Conservation (phyloP, 371 early-diverging fungal species). For the Nematocida ironsii region DNA sequence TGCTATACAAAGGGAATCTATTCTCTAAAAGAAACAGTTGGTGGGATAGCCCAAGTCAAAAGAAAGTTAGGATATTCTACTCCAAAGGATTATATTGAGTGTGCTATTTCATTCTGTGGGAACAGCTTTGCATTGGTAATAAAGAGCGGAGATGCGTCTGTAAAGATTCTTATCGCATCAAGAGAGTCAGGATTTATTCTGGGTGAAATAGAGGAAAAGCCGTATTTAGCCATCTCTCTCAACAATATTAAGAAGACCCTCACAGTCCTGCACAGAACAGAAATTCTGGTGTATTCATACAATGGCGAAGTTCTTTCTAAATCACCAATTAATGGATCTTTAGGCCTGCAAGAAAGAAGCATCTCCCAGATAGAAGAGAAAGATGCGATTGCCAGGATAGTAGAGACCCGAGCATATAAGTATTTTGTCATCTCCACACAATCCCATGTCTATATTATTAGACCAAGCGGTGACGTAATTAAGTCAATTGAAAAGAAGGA, state of each 20-base stretch:
- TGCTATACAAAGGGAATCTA: slow-evolving; percentile 17
- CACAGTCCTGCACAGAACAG: slow-evolving; percentile 7
- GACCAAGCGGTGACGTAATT: slow-evolving; percentile 5
- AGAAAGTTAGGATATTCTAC: slow-evolving; percentile 12
- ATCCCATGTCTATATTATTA: background rate
- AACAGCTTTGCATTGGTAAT: slow-evolving; percentile 1
- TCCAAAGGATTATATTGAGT: slow-evolving; percentile 11
- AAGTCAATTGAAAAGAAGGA: background rate
- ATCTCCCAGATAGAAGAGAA: background rate
- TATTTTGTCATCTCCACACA: background rate
- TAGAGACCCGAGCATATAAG: background rate
- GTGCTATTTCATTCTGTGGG: slow-evolving; percentile 42
- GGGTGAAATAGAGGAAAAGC: slow-evolving; percentile 18
- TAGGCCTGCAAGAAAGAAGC: background rate
- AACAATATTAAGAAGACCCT: slow-evolving; percentile 31
- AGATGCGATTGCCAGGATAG: background rate
- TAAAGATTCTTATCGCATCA: slow-evolving; percentile 29
- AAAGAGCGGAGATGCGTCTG: background rate
- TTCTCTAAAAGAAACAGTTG: slow-evolving; percentile 24
- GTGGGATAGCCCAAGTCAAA: slow-evolving; percentile 30
- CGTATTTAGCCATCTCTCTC: slow-evolving; percentile 16
- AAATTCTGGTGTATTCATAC: slow-evolving; percentile 8
- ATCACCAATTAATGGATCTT: background rate
- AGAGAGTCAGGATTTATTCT: slow-evolving; percentile 44
- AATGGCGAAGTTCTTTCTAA: slow-evolving; percentile 17